Conservation (phyloP, 2,329 filamentous ascomycete genomes). For the Diaporthe batatas region DNA sequence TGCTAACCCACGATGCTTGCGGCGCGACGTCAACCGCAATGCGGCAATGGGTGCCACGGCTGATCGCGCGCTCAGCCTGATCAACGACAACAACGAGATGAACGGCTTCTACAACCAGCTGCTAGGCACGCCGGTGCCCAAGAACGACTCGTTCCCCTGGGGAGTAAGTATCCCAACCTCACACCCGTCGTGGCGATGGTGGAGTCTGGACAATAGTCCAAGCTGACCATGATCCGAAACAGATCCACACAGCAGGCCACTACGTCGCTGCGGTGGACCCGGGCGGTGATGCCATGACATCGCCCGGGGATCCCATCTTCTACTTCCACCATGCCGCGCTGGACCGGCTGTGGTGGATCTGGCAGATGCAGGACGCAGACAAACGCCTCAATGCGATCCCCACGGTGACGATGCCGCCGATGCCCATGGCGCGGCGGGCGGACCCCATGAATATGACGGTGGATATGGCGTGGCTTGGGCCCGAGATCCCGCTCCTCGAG, state of each 20-base stretch:
- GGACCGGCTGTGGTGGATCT: slow-evolving; percentile 57
- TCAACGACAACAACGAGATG: slow-evolving; percentile 54
- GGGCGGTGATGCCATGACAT: slow-evolving; percentile 53
- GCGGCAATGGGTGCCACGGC: slow-evolving; percentile 55
- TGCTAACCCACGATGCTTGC: slow-evolving; percentile 58
- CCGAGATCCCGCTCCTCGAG: slow-evolving; percentile 45
- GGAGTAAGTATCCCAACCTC: slow-evolving; percentile 49
- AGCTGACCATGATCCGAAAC: background rate
- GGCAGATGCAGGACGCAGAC: slow-evolving; percentile 49
- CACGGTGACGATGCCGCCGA: slow-evolving; percentile 44
- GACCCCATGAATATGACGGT: slow-evolving; percentile 41
- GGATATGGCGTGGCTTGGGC: slow-evolving; percentile 48
- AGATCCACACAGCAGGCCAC: slow-evolving; percentile 55
- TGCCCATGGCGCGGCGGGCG: slow-evolving; percentile 10
- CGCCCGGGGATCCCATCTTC: slow-evolving; percentile 56
- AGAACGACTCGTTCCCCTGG: slow-evolving; percentile 54
- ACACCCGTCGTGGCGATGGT: background rate
- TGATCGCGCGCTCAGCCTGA: slow-evolving; percentile 50
- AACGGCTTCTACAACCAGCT: slow-evolving; percentile 57
- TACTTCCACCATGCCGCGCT: slow-evolving; percentile 57
- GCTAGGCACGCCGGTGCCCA: slow-evolving; percentile 53
- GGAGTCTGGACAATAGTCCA: background rate
- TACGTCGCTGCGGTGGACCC: slow-evolving; percentile 55
- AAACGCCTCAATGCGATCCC: slow-evolving; percentile 51
- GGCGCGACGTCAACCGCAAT: slow-evolving; percentile 56